These are phyloP conservation scores for Hordeum marinum DNA, from an alignment of 176 grass and related monocot species.

Conservation along the genomic window DNA sequence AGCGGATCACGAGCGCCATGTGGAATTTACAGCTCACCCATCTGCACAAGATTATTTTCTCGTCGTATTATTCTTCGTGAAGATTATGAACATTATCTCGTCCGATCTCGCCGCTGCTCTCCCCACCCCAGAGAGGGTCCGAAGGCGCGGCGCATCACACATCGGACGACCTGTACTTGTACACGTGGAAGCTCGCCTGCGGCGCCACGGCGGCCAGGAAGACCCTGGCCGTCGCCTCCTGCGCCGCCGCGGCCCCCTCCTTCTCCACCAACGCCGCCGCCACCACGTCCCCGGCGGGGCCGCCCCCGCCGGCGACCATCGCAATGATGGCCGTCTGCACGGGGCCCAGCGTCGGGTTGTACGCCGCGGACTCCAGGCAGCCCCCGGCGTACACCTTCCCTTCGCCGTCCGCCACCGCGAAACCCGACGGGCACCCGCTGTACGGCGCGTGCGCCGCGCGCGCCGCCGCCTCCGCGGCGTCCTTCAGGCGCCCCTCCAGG, in stretches of 20 bases:
- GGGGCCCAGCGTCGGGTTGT: slow-evolving; percentile 89
- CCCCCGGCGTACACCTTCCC: slow-evolving; percentile 70
- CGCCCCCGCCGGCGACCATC: slow-evolving; percentile 37
- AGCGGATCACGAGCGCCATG: background rate
- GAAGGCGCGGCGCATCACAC: slow-evolving; percentile 25
- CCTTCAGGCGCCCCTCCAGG: slow-evolving; percentile 34
- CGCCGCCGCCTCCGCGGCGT: slow-evolving; percentile 55
- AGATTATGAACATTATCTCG: slow-evolving; percentile 44
- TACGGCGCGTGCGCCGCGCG: slow-evolving; percentile 78
- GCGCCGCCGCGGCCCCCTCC: slow-evolving; percentile 50
- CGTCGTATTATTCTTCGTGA: slow-evolving; percentile 20
- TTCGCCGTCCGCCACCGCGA: slow-evolving; percentile 64
- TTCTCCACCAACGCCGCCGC: slow-evolving; percentile 84
- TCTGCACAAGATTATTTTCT: slow-evolving; percentile 18
- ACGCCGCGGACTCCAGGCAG: slow-evolving; percentile 73
- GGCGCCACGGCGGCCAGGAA: slow-evolving; percentile 75
- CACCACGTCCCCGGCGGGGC: slow-evolving; percentile 24
- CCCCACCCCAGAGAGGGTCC: background rate
- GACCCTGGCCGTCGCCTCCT: slow-evolving; percentile 73
- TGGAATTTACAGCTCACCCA: slow-evolving; percentile 26
- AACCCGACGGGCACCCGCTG: slow-evolving; percentile 69
- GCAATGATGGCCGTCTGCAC: slow-evolving; percentile 82
- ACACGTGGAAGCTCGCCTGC: slow-evolving; percentile 58
- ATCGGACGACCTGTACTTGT: slow-evolving; percentile 64
- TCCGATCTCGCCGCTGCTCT: slow-evolving; percentile 18